A percentile compares a stretch with the other conserved stretches of the same genome.
These are phyloP conservation scores for Rhododendron henanense DNA, from an alignment of 148 eudicot genomes.

Conservation along the genomic window DNA sequence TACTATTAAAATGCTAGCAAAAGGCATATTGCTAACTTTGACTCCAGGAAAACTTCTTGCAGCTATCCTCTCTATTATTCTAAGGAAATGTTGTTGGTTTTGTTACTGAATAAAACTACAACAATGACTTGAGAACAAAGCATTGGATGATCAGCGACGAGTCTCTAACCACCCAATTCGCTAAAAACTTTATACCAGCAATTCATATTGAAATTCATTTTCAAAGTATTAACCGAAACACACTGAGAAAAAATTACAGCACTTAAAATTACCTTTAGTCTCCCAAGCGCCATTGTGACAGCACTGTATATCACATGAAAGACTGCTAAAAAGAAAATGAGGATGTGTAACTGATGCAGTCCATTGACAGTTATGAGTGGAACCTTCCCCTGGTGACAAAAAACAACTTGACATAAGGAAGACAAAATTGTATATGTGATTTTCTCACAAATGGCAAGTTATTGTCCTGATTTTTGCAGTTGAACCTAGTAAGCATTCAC, in stretches of 20 bases:
- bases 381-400: slow-evolving; percentile 31
- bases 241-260: neutral
- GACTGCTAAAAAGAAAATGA: slow-evolving; percentile 83
- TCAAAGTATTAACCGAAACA: neutral
- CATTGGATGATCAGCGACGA: neutral
- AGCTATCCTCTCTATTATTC: neutral
- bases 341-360: slow-evolving; percentile 84
- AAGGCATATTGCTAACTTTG: neutral
- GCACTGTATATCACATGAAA: slow-evolving; percentile 82
- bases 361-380: slow-evolving; percentile 68
- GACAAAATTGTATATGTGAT: neutral
- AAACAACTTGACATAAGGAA: neutral
- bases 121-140: neutral
- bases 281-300: slow-evolving; percentile 74
- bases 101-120: neutral
- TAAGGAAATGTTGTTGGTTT: neutral
- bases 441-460: neutral
- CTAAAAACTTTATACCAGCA: neutral
- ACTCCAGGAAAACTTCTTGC: neutral
- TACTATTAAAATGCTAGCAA: neutral
- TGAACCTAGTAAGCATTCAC: neutral
- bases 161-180: neutral
- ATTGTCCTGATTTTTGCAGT: neutral
- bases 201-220: neutral
- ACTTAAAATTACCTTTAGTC: slow-evolving; percentile 55